A percentile compares a stretch with the other conserved stretches of the same genome.
phyloP scores from a whole-genome alignment of 2,329 filamentous ascomycete species.

The Xylaria sp. region DNA sequence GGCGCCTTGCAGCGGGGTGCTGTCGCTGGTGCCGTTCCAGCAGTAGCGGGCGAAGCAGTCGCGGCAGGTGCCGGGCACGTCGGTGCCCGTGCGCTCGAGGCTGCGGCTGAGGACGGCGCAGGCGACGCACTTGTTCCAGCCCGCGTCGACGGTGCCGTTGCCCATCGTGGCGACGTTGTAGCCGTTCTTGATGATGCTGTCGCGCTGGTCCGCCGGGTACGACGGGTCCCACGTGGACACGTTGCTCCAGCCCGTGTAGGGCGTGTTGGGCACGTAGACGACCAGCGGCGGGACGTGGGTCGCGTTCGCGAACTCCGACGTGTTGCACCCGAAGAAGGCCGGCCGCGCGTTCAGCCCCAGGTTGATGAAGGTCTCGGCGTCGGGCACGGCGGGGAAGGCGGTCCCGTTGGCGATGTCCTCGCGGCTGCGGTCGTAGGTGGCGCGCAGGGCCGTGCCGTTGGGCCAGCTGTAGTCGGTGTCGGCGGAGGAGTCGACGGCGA shows the following conservation, averaged over 20 bases:
- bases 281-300: conserved; percentile 60
- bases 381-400: conserved; percentile 72
- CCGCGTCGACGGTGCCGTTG: conserved; percentile 72
- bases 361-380: conserved; percentile 77
- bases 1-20: conserved; percentile 26
- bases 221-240: conserved; percentile 72
- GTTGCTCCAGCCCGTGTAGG: conserved; percentile 78
- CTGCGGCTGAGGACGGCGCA: conserved; percentile 84
- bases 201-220: conserved; percentile 68
- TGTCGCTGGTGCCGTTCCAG: conserved; percentile 77
- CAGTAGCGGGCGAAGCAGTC: conserved; percentile 83
- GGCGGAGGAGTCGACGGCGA: conserved; percentile 77
- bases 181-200: conserved; percentile 84
- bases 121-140: conserved; percentile 83
- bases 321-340: conserved; percentile 80
- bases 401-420: conserved; percentile 64
- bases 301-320: conserved; percentile 57
- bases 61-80: conserved; percentile 71
- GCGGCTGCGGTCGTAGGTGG: conserved; percentile 70
- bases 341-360: conserved; percentile 73
- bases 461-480: conserved; percentile 73
- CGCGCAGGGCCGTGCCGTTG: conserved; percentile 74
- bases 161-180: conserved; percentile 82
- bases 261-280: conserved; percentile 86
- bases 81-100: conserved; percentile 69